phyloP scores from a whole-genome alignment of 1,139 yeast species.

The Yamadazyma mexicana region DNA sequence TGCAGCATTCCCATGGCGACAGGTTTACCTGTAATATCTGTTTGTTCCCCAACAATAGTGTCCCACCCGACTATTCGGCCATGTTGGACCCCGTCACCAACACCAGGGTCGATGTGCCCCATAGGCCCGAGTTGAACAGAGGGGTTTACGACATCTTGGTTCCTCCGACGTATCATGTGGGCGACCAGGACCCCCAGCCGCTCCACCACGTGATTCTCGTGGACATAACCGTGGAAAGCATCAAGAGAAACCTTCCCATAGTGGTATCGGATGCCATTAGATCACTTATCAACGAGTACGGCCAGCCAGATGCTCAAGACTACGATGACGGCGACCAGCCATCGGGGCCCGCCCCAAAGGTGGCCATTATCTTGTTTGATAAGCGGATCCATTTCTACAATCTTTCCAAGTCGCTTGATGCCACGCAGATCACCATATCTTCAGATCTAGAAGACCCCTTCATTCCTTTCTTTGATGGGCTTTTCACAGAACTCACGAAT shows the following conservation, averaged over 20 bases:
- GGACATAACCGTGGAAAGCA: slow-evolving; percentile 68
- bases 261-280: slow-evolving; percentile 76
- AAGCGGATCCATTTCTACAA: slow-evolving; percentile 74
- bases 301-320: slow-evolving; percentile 9
- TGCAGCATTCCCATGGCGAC: slow-evolving; percentile 67
- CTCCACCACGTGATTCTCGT: slow-evolving; percentile 76
- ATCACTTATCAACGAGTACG: slow-evolving; percentile 43
- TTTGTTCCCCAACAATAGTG: slow-evolving; percentile 65
- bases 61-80: slow-evolving; percentile 67
- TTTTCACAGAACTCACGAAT: slow-evolving; percentile 77
- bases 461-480: slow-evolving; percentile 74
- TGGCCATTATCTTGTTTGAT: slow-evolving; percentile 79
- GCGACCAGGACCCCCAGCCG: slow-evolving; percentile 29
- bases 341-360: slow-evolving; percentile 22
- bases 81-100: slow-evolving; percentile 55
- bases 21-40: slow-evolving; percentile 85
- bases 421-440: slow-evolving; percentile 66
- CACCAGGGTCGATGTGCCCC: slow-evolving; percentile 59
- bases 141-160: slow-evolving; percentile 89
- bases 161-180: slow-evolving; percentile 67
- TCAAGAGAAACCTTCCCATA: slow-evolving; percentile 62
- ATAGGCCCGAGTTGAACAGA: slow-evolving; percentile 72
- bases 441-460: slow-evolving; percentile 80
- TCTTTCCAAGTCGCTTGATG: slow-evolving; percentile 52
- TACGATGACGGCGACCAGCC: slow-evolving; percentile 12